Evolutionary conservation across 106 monocot species (phyloP).

Genomic region (Alisma plantagoaquatica): DNA sequence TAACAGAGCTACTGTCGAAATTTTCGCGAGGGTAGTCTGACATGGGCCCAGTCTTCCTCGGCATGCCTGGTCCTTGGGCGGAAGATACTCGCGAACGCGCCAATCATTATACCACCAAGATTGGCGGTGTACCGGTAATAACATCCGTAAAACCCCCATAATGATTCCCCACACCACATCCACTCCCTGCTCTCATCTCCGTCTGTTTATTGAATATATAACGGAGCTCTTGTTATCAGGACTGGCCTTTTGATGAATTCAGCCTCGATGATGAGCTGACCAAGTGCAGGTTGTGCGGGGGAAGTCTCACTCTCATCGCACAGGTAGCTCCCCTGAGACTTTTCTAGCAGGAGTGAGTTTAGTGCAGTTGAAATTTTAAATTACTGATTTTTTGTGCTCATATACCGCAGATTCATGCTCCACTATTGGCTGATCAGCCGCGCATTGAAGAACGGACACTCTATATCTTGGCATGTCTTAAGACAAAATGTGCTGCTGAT

Average conservation of each 20-base stretch:
- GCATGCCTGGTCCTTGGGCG: slow-evolving; percentile 77
- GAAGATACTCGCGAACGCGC: slow-evolving; percentile 51
- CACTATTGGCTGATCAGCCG: slow-evolving; percentile 23
- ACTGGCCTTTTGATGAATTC: too few relatives aligned
- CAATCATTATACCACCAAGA: slow-evolving; percentile 77
- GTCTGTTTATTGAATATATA: too few relatives aligned
- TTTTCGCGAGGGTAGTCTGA: too few relatives aligned
- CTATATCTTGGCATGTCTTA: slow-evolving; percentile 56
- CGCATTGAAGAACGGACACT: slow-evolving; percentile 53
- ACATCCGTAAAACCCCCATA: too few relatives aligned
- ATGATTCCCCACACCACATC: too few relatives aligned
- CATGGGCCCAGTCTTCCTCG: slow-evolving; percentile 40
- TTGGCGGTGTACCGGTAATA: slow-evolving; percentile 72
- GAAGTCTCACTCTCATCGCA: slow-evolving; percentile 47
- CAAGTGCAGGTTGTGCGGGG: slow-evolving; percentile 53
- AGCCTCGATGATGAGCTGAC: slow-evolving; percentile 18
- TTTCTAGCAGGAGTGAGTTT: not conserved
- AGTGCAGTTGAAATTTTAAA: not conserved
- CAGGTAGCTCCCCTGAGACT: slow-evolving; percentile 35
- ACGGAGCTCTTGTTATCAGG: too few relatives aligned
- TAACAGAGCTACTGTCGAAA: too few relatives aligned
- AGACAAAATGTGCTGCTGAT: slow-evolving; percentile 40
- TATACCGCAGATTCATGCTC: slow-evolving; percentile 53
- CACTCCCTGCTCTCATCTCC: too few relatives aligned
- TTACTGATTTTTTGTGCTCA: not conserved